Evolutionary conservation across 2,329 filamentous ascomycete species (phyloP), one percentile per base, ranked within the genome.

Genomic region (Elsinoe ampelina): DNA sequence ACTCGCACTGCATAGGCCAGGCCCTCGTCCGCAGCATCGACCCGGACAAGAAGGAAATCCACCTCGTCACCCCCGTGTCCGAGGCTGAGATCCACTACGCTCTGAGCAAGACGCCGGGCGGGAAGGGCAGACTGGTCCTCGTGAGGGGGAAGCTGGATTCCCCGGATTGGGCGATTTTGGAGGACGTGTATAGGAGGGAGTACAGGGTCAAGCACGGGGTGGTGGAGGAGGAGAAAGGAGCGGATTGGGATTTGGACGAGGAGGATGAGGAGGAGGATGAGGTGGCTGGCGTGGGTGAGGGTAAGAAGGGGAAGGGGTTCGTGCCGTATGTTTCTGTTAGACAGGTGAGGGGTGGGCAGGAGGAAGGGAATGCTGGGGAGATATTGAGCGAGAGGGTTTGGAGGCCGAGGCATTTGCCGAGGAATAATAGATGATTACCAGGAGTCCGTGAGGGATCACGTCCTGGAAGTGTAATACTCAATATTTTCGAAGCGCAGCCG

Each of bases 1-100:
- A 79, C 63, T 85, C 81, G 0, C 73, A 73, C 19, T 76, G 80
- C 12, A 68, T 89, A 3, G 86, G 85, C 1, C 72, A 87, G 1
- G 85, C 80, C 0, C 74, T 92, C 7, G 69, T 93, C n/a, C 80
- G 86, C 1, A 85, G 83, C 3, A 81, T 91, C 58, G 84, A 91
- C 64, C 64, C 71, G 0, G 66, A 70, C 19, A 74, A 70, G 0
- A 72, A 75, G 2, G 67, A 74, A 5, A 70, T 92, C 2, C 83
- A 89, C 58, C 64, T 92, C 1, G 66, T 90, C 1, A 85, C 84
- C 0, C 86, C 87, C 0, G 73, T 84, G 1, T 61, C 67, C 5
- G 64, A 68, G 26, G 66, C 34, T 5, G 59, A 67, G 10, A 62
- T 56, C 67, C 13, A 61, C 59, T 3, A 41, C 20, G 2, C 54